A percentile compares a stretch with the other conserved stretches of the same genome.
These are phyloP conservation scores for Starmerella vitae DNA, from an alignment of 805 yeast species.

Conservation along the genomic window DNA sequence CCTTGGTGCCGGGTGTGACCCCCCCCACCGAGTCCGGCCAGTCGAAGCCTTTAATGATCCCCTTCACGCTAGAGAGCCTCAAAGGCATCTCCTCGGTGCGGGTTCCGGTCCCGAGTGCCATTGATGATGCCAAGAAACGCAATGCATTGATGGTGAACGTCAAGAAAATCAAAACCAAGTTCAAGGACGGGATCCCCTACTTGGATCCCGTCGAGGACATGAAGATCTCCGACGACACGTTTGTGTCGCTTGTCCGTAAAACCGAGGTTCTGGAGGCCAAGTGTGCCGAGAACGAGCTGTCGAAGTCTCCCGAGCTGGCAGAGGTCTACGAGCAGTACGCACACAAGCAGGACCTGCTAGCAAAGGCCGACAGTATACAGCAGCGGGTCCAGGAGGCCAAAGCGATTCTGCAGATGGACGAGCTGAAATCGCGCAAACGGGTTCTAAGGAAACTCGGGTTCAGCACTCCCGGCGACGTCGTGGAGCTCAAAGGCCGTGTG, in stretches of 20 bases:
- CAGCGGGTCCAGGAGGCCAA: constrained; percentile 68
- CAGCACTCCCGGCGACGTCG: constrained; percentile 73
- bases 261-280: constrained; percentile 72
- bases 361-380: constrained; percentile 45
- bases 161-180: constrained; percentile 65
- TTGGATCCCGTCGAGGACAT: constrained; percentile 84
- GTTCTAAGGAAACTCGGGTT: constrained; percentile 87
- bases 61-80: constrained; percentile 71
- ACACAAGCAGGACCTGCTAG: constrained; percentile 47
- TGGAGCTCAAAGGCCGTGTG: constrained; percentile 92
- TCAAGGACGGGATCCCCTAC: constrained; percentile 82
- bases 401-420: constrained; percentile 87
- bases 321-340: constrained; percentile 54
- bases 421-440: constrained; percentile 80
- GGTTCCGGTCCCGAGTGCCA: constrained; percentile 62
- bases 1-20: constrained; percentile 75
- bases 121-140: constrained; percentile 34
- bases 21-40: constrained; percentile 63
- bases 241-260: constrained; percentile 56
- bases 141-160: constrained; percentile 55
- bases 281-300: constrained; percentile 54
- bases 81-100: constrained; percentile 66
- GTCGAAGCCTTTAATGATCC: constrained; percentile 61
- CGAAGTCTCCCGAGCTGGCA: constrained; percentile 34
- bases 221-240: constrained; percentile 76